These are phyloP conservation scores for Coniochaeta hoffmannii DNA, from an alignment of 2,329 filamentous ascomycete genomes.

Conservation along the genomic window DNA sequence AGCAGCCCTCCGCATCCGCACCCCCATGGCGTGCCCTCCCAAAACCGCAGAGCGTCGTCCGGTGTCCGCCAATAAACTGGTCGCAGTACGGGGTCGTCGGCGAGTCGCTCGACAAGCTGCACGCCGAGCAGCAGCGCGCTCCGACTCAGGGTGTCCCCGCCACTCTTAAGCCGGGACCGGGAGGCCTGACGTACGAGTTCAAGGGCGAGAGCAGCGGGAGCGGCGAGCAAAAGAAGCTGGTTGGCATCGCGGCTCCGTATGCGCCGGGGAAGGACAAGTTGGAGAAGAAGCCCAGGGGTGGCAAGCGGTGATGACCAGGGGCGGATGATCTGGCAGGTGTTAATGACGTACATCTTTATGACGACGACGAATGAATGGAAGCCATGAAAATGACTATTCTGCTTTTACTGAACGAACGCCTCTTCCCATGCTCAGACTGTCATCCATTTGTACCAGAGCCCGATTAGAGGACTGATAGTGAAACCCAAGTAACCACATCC, in stretches of 20 bases:
- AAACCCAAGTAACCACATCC: neutral
- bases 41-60: conserved; percentile 71
- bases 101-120: conserved; percentile 74
- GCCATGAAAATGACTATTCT: neutral
- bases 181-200: conserved; percentile 36
- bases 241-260: conserved; percentile 51
- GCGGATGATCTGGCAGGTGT: neutral
- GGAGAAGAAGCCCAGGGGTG: conserved; percentile 24
- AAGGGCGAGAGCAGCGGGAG: conserved; percentile 24
- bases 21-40: conserved; percentile 59
- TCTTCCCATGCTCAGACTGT: neutral
- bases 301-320: conserved; percentile 15
- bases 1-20: conserved; percentile 11
- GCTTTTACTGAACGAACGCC: too few species aligned
- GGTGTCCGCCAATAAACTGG: conserved; percentile 91
- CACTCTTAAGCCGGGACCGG: conserved; percentile 26
- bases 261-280: conserved; percentile 44
- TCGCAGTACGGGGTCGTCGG: conserved; percentile 87
- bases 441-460: neutral
- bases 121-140: conserved; percentile 66
- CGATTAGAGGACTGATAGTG: neutral
- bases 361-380: neutral
- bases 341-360: neutral
- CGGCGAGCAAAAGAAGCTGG: conserved; percentile 34
- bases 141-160: conserved; percentile 52